phyloP scores from a whole-genome alignment of 1,139 yeast species.

The Torulaspora pretoriensis region DNA sequence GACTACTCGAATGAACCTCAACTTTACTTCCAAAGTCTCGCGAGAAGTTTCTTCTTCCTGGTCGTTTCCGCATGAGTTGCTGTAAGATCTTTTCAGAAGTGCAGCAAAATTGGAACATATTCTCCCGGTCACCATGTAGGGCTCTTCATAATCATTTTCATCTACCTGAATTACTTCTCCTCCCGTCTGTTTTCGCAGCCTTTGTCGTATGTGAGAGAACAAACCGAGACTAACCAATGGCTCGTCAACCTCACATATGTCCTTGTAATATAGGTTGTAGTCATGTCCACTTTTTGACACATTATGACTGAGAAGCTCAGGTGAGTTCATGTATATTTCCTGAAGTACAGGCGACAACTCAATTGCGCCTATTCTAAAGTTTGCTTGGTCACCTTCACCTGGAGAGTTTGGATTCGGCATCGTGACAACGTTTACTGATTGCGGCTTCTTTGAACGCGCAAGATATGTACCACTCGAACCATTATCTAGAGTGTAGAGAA shows the following conservation, averaged over 20 bases:
- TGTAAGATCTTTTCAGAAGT: constrained; percentile 44
- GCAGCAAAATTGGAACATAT: constrained; percentile 68
- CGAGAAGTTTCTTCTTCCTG: constrained; percentile 9
- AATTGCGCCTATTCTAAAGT: constrained; percentile 31
- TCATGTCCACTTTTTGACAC: constrained; percentile 37
- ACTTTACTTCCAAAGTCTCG: constrained; percentile 62
- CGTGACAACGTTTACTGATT: constrained; percentile 27
- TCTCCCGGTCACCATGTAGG: constrained; percentile 58
- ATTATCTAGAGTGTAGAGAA: constrained; percentile 35
- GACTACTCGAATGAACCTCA: constrained; percentile 48
- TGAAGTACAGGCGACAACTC: constrained; percentile 28
- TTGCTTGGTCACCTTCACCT: constrained; percentile 13
- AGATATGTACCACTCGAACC: constrained; percentile 32
- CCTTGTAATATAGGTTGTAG: constrained; percentile 68
- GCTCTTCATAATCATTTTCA: constrained; percentile 23
- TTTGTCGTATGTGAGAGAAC: constrained; percentile 44
- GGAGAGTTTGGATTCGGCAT: constrained; percentile 26
- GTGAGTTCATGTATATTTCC: constrained; percentile 34
- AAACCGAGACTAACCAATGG: constrained; percentile 74
- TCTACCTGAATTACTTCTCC: constrained; percentile 13
- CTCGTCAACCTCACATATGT: constrained; percentile 69
- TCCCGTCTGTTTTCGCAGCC: constrained; percentile 27
- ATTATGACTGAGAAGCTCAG: constrained; percentile 31
- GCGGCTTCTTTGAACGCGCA: constrained; percentile 32
- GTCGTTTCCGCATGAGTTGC: constrained; percentile 35